A percentile compares a stretch with the other conserved stretches of the same genome.
These are phyloP conservation scores for Pseudozyma tsukubaensis DNA, from an alignment of 1,284 basidiomycete species.

Conservation along the genomic window DNA sequence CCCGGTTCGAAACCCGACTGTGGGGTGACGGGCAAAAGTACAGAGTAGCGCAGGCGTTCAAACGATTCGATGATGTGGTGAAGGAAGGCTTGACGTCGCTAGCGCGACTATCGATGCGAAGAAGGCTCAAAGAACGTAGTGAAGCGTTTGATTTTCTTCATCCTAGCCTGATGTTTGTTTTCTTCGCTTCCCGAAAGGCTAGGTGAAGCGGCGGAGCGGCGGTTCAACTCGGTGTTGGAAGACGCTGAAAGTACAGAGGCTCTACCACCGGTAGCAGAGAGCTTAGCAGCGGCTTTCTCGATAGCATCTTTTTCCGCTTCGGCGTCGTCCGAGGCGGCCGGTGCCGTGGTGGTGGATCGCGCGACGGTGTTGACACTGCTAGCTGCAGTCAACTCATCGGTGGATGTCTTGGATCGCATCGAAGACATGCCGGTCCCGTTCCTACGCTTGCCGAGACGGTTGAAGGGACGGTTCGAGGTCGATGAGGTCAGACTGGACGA, in stretches of 20 bases:
- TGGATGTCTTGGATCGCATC: slow-evolving; percentile 36
- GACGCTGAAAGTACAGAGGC: slow-evolving; percentile 19
- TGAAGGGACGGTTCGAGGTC: slow-evolving; percentile 46
- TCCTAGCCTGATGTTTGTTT: slow-evolving; percentile 42
- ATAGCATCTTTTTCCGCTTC: slow-evolving; percentile 16
- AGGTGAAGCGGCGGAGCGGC: slow-evolving; percentile 38
- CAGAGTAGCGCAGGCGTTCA: neutral
- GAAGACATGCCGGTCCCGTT: slow-evolving; percentile 27
- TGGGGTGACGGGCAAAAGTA: slow-evolving; percentile 21
- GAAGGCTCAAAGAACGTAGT: slow-evolving; percentile 51
- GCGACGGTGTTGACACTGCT: slow-evolving; percentile 31
- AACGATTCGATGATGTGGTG: neutral
- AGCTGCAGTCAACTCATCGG: slow-evolving; percentile 32
- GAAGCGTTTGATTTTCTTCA: slow-evolving; percentile 60
- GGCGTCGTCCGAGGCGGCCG: slow-evolving; percentile 4
- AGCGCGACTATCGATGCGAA: slow-evolving; percentile 33
- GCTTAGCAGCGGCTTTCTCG: slow-evolving; percentile 23
- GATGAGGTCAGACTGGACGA: slow-evolving; percentile 42
- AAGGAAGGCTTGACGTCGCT: too few species aligned
- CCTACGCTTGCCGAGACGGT: slow-evolving; percentile 51
- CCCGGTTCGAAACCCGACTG: slow-evolving; percentile 3
- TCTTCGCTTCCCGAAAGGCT: slow-evolving; percentile 48
- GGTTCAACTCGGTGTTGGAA: slow-evolving; percentile 30
- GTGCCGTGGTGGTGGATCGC: neutral
- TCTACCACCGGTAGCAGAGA: slow-evolving; percentile 13